Evolutionary conservation across 768 basidiomycete genomes (phyloP).

Genomic region (Boletus sp.): DNA sequence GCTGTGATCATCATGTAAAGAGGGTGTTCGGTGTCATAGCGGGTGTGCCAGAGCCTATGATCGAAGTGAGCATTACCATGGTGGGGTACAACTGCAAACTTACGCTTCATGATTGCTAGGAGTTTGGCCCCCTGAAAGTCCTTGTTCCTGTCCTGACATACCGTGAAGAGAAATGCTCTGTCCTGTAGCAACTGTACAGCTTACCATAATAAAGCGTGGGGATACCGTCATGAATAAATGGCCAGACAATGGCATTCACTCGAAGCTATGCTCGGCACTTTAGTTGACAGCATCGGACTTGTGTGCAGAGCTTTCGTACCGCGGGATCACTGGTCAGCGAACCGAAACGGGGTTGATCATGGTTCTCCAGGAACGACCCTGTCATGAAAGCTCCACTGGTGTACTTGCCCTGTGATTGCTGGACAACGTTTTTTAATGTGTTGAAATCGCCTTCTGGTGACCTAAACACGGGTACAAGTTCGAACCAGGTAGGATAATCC

Average conservation of each 20-base stretch:
- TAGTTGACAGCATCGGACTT: neutral
- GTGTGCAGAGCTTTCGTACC: conserved; percentile 25
- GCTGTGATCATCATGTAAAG: conserved; percentile 45
- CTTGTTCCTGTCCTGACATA: conserved; percentile 47
- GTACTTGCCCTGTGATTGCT: conserved; percentile 36
- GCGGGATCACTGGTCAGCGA: conserved; percentile 42
- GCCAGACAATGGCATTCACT: conserved; percentile 50
- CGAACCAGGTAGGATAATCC: conserved; percentile 51
- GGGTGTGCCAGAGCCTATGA: conserved; percentile 59
- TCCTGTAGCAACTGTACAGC: neutral
- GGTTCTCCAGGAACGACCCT: conserved; percentile 54
- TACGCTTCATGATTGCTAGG: conserved; percentile 55
- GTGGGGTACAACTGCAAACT: conserved; percentile 1
- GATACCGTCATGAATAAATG: conserved; percentile 50
- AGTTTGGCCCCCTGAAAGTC: conserved; percentile 42
- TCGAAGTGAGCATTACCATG: conserved; percentile 3
- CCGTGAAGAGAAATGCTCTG: neutral
- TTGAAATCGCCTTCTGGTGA: conserved; percentile 35
- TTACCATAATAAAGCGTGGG: conserved; percentile 51
- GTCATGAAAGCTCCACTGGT: conserved; percentile 40
- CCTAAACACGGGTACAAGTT: conserved; percentile 40
- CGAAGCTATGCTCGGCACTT: conserved; percentile 30
- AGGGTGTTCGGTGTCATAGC: conserved; percentile 49
- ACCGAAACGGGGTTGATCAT: conserved; percentile 51
- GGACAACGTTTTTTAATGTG: conserved; percentile 27